These are phyloP conservation scores for Beta macrorhiza DNA, from an alignment of 179 eudicot genomes.

Conservation along the genomic window DNA sequence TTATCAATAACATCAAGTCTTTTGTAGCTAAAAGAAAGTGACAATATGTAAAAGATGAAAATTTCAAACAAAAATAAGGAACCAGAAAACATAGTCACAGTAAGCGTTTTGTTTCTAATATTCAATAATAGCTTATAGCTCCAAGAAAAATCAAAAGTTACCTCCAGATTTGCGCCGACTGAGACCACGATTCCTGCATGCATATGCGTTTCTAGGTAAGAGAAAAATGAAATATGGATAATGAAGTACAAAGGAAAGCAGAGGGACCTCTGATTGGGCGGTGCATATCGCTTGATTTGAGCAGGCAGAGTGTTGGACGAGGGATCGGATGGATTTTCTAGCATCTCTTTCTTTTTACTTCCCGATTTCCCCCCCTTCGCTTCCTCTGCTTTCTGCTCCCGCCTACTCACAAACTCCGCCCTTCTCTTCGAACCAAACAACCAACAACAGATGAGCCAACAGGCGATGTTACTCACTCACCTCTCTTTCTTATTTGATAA, in stretches of 20 bases:
- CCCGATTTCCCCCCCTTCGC: not conserved
- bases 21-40: too few relatives aligned
- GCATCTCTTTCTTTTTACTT: not conserved
- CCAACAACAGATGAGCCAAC: too few relatives aligned
- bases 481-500: not conserved
- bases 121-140: not conserved
- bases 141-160: not conserved
- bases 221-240: not conserved
- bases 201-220: too few relatives aligned
- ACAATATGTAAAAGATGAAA: too few relatives aligned
- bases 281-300: slow-evolving; percentile 32
- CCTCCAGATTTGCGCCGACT: slow-evolving; percentile 36
- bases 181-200: slow-evolving; percentile 29
- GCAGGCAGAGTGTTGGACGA: slow-evolving; percentile 16
- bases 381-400: not conserved
- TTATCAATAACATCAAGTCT: too few relatives aligned
- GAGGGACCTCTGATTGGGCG: slow-evolving; percentile 36
- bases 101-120: too few relatives aligned
- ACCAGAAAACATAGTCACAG: not conserved
- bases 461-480: not conserved
- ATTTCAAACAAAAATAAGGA: not conserved
- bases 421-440: too few relatives aligned
- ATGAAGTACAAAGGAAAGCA: not conserved
- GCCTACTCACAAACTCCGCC: too few relatives aligned
- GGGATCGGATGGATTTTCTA: slow-evolving; percentile 26